Evolutionary conservation across 352 stramenopile genomes (phyloP).

Genomic region (Pythium chondricola): DNA sequence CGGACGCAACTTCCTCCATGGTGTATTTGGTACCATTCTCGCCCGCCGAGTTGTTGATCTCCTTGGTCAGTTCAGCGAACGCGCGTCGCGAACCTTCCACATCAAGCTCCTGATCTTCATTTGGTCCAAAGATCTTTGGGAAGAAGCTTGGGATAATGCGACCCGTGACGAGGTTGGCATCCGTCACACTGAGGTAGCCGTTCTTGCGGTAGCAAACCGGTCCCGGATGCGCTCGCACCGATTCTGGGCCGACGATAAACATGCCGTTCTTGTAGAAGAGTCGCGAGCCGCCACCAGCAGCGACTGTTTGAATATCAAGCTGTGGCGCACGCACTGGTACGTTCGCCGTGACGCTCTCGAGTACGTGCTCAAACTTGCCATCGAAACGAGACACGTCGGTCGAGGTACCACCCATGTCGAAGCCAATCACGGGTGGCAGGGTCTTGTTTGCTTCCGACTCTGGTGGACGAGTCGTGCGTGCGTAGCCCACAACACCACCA

Average conservation of each 20-base stretch:
- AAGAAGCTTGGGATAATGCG: slow-evolving; percentile 97
- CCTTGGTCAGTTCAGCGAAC: slow-evolving; percentile 87
- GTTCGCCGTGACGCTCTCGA: slow-evolving; percentile 97
- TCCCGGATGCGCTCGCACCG: slow-evolving; percentile 94
- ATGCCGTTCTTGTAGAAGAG: slow-evolving; percentile 97
- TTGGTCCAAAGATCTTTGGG: slow-evolving; percentile 97
- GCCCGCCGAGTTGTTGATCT: slow-evolving; percentile 77
- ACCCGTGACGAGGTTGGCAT: slow-evolving; percentile 98
- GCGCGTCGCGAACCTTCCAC: slow-evolving; percentile 88
- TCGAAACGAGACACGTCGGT: slow-evolving; percentile 98
- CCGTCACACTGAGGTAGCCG: slow-evolving; percentile 95
- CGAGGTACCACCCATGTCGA: slow-evolving; percentile 99
- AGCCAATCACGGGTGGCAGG: slow-evolving; percentile 89
- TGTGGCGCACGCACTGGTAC: slow-evolving; percentile 97
- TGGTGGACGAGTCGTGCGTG: slow-evolving; percentile 84
- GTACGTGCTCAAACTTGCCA: slow-evolving; percentile 96
- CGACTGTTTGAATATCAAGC: slow-evolving; percentile 99
- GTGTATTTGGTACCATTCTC: slow-evolving; percentile 62
- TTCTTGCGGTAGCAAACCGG: slow-evolving; percentile 97
- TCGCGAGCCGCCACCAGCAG: slow-evolving; percentile 93
- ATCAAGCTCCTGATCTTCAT: slow-evolving; percentile 97
- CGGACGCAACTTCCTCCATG: slow-evolving; percentile 94
- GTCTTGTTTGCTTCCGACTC: slow-evolving; percentile 14
- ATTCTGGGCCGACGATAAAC: slow-evolving; percentile 97
- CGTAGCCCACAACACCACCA: slow-evolving; percentile 96